Base-by-base conservation (phyloP, 371 early-diverging fungal species). In the Nematocida displodere region DNA sequence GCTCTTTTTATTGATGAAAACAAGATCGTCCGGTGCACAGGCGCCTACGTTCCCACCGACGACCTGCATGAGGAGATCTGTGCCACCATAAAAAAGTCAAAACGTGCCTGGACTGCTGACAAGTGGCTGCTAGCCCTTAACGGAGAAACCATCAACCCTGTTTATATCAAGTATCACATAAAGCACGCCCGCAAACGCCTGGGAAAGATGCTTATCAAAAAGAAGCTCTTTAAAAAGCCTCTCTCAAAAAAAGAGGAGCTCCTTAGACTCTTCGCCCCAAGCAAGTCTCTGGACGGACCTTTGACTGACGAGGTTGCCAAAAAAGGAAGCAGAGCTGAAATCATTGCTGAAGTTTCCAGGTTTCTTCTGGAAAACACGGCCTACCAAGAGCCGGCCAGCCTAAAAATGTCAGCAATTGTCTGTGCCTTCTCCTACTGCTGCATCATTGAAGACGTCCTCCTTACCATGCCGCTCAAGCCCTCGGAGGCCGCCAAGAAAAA, bases 151-250 rank as follows among this genome's bases (percentile, higher is more conserved):
- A 59, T 44, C 54, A 59, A 58, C 5, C 11, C 61, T 4, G 31
- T 29, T 31, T 49, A 71, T 28, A 62, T 59, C 75, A 71, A 71
- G 48, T 71, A 71, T 53, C 75, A 71, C 33, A n/a, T 71, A 8
- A 66, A 48, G 44, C 36, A 59, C 34, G 59, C 75, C 28, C 20
- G 75, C 48, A 47, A 56, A 24, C 22, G 62, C 17, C 36, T 71
- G 2, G 62, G 22, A 5, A 58, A 48, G 53, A 3, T 5, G 4
- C 50, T 71, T 17, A 46, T 71, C 24, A 33, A 17, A 24, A 71
- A 71, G 34, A 71, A 71, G 3, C 58, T 71, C 77, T 44, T 71
- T 15, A 62, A 37, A 52, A 71, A 61, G 28, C 13, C 40, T 17
- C 48, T 34, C n/a, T 50, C 61, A 24, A 59, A 53, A 39, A 71